Base-by-base conservation (phyloP, 306 rosid species). In the Medicago ruthenica region DNA sequence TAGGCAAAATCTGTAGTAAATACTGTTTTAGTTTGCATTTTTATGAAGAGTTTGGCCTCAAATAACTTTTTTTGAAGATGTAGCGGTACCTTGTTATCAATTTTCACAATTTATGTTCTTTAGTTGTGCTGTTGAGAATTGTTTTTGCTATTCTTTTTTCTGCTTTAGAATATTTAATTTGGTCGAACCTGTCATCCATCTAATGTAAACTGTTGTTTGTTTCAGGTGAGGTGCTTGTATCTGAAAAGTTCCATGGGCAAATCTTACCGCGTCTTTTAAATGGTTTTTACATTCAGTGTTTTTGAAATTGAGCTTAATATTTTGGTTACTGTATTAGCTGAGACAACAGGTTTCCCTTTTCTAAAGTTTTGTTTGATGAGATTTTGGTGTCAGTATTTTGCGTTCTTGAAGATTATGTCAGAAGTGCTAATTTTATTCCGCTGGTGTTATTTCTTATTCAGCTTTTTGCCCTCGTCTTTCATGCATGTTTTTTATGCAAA, bases 241-340 rank as follows among this genome's bases (percentile, higher is more conserved):
- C 78, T 84, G 83, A 84, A 84, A 83, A 84, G 87, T 34, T 76
- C 80, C 6, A 84, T 84, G 87, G 87, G 87, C 18, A 80, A 80
- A 24, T 80, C 87, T 0, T 67, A 80, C 71, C 85, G 87, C 0
- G 85, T 84, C 41, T 84, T 84, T 55, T 84, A 44, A 77, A 31
- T 0, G 20, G 36, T 41, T 20, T 15, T 74, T 58, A 13, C 22
- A 13, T 57, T 24, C 27, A n/a, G 13, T 17, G 53, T 69, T 47
- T 67, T 17, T 70, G 45, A 18, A n/a, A 9, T 45, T 13, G 71
- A 10, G 1, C 65, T 41, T 6, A 0, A 16, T 59, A n/a, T 34
- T 22, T 80, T 66, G 8, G 22, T 70, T 45, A 13, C 39, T 55
- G 36, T 34, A 21, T 9, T 55, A 69, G 71, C 4, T 79, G 75